phyloP scores from a whole-genome alignment of 2,329 filamentous ascomycete genomes.

The Neofusicoccum ribis region DNA sequence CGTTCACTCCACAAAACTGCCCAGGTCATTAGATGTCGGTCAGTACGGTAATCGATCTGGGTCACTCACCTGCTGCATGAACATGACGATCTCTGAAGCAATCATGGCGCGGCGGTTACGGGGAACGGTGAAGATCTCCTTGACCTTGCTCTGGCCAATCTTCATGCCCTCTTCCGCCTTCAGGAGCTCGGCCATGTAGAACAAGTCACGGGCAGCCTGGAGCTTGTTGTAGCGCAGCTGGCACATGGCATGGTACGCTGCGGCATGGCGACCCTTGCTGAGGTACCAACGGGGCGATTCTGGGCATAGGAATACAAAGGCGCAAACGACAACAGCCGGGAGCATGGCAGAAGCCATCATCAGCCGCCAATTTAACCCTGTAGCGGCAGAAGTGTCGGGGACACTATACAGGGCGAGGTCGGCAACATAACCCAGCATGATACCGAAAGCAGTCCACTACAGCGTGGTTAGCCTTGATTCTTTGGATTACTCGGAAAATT shows the following conservation, averaged over 20 bases:
- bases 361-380: constrained; percentile 30
- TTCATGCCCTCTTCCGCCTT: constrained; percentile 38
- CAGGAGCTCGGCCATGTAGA: constrained; percentile 45
- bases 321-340: constrained; percentile 30
- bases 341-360: constrained; percentile 33
- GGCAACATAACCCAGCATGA: constrained; percentile 30
- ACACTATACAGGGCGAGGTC: constrained; percentile 30
- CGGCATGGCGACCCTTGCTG: constrained; percentile 27
- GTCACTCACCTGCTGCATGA: constrained; percentile 32
- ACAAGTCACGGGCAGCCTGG: constrained; percentile 56
- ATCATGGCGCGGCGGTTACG: constrained; percentile 31
- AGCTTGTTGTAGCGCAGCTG: constrained; percentile 54
- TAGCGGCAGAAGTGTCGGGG: constrained; percentile 25
- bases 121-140: constrained; percentile 30
- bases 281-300: constrained; percentile 31
- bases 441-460: constrained; percentile 37
- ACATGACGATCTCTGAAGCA: constrained; percentile 35
- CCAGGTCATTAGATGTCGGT: neutral
- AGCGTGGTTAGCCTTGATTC: neutral
- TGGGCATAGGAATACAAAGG: constrained; percentile 29
- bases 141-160: constrained; percentile 32
- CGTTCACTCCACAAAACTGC: constrained; percentile 32
- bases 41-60: neutral
- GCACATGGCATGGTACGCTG: constrained; percentile 46
- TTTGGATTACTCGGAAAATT: neutral